A percentile compares a stretch with the other conserved stretches of the same genome.
phyloP scores from a whole-genome alignment of 2,329 filamentous ascomycete genomes.

The Microdochium paspali region DNA sequence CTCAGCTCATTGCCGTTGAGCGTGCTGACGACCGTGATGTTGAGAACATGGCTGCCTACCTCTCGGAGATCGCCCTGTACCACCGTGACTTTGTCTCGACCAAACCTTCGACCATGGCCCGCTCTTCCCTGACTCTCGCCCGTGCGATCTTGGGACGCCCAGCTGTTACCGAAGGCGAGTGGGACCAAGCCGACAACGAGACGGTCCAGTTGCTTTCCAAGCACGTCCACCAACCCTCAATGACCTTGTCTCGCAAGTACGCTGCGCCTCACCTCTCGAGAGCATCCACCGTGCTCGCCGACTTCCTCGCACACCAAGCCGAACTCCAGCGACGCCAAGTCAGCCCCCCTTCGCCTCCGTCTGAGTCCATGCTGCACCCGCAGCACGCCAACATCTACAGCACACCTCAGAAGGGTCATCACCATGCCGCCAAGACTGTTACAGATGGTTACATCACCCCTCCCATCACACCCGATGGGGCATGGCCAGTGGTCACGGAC shows the following conservation, averaged over 20 bases:
- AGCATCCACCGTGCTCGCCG: conserved; percentile 45
- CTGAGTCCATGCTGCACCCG: conserved; percentile 35
- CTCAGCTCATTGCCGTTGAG: conserved; percentile 78
- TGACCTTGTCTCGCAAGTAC: conserved; percentile 51
- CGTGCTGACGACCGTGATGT: conserved; percentile 73
- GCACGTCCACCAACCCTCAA: conserved; percentile 48
- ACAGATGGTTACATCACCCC: conserved; percentile 75
- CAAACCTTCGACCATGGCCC: conserved; percentile 82
- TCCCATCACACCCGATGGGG: conserved; percentile 72
- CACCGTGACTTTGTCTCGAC: conserved; percentile 95
- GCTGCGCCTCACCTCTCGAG: conserved; percentile 41
- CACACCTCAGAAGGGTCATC: conserved; percentile 68
- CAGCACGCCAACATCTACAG: conserved; percentile 57
- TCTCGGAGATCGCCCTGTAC: conserved; percentile 90
- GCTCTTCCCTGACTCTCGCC: conserved; percentile 76
- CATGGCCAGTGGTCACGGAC: conserved; percentile 37
- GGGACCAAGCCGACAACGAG: conserved; percentile 63
- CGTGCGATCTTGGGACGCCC: conserved; percentile 76
- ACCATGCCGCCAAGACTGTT: conserved; percentile 46
- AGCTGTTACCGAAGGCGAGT: conserved; percentile 67
- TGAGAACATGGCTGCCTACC: conserved; percentile 89
- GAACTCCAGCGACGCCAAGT: conserved; percentile 38
- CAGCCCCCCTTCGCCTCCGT: conserved; percentile 50
- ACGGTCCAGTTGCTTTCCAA: conserved; percentile 52
- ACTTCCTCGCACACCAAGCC: conserved; percentile 51